These are phyloP conservation scores for Claviceps citrina DNA, from an alignment of 2,329 filamentous ascomycete genomes.

Conservation along the genomic window DNA sequence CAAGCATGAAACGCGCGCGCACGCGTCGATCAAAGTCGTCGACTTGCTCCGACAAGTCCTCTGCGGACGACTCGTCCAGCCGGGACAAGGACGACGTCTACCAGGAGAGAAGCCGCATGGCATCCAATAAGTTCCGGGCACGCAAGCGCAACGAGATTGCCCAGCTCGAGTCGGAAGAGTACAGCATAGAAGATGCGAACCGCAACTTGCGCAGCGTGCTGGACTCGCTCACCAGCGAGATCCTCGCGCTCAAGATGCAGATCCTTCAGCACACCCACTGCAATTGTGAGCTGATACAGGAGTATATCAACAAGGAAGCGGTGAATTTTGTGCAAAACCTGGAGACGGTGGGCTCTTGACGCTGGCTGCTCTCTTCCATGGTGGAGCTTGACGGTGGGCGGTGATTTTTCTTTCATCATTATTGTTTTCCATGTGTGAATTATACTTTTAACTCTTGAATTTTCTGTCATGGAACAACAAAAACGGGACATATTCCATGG, in stretches of 20 bases:
- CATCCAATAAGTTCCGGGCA: slow-evolving; percentile 13
- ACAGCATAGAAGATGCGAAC: slow-evolving; percentile 9
- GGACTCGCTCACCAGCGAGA: slow-evolving; percentile 8
- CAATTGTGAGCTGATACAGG: slow-evolving; percentile 11
- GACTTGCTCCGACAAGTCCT: background rate
- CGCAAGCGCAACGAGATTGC: slow-evolving; percentile 10
- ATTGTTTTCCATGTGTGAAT: too few species aligned
- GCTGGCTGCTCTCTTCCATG: too few species aligned
- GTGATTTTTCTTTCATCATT: too few species aligned
- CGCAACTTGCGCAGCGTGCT: slow-evolving; percentile 6
- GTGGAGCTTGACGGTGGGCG: too few species aligned
- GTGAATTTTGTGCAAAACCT: slow-evolving; percentile 7
- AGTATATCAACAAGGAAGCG: slow-evolving; percentile 10
- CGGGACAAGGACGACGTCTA: background rate
- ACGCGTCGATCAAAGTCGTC: slow-evolving; percentile 1
- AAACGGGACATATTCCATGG: too few species aligned
- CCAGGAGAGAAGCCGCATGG: slow-evolving; percentile 12
- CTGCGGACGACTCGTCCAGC: background rate
- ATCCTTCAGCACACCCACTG: slow-evolving; percentile 12
- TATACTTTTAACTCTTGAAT: too few species aligned
- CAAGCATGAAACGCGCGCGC: background rate
- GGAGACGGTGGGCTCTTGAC: background rate
- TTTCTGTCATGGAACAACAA: too few species aligned
- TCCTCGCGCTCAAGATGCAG: slow-evolving; percentile 12
- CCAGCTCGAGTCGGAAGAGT: slow-evolving; percentile 8